Conservation (phyloP, 228 moss, liverwort and hornwort genomes). For the Sphagnum fallax region DNA sequence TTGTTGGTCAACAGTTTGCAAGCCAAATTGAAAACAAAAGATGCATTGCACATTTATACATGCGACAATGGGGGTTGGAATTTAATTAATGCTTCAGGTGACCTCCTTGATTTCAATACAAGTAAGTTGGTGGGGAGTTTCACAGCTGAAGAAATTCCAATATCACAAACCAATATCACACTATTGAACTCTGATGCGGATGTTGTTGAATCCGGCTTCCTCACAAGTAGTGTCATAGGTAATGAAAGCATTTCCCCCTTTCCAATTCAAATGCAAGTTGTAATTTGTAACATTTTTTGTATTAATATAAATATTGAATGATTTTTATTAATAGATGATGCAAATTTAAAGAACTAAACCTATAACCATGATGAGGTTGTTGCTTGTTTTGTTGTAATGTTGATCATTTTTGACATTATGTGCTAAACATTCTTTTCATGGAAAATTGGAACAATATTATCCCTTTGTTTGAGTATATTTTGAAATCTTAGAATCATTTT, state of each 20-base stretch:
- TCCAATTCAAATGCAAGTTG: not conserved
- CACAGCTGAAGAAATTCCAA: not conserved
- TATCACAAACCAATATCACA: not conserved
- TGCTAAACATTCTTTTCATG: no score
- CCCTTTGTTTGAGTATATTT: no score
- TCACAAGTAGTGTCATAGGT: slow-evolving; percentile 11
- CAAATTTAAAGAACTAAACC: no score
- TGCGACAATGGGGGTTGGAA: slow-evolving; percentile 10
- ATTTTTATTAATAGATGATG: no score
- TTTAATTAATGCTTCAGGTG: slow-evolving; percentile 7
- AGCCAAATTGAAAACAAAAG: slow-evolving; percentile 7
- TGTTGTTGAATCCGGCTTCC: slow-evolving; percentile 4
- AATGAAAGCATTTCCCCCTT: not conserved
- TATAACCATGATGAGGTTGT: no score
- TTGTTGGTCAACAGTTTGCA: slow-evolving; percentile 17
- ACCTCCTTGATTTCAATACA: not conserved
- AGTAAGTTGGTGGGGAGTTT: slow-evolving; percentile 3
- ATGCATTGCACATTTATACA: slow-evolving; percentile 19
- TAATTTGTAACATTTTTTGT: no score
- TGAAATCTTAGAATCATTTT: no score
- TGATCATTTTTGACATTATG: no score
- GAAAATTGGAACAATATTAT: no score
- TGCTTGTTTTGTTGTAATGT: no score
- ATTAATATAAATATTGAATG: no score
- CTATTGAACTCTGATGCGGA: slow-evolving; percentile 9